Evolutionary conservation across 495 filamentous ascomycete genomes (phyloP).

Genomic region (Penicillium herquei): DNA sequence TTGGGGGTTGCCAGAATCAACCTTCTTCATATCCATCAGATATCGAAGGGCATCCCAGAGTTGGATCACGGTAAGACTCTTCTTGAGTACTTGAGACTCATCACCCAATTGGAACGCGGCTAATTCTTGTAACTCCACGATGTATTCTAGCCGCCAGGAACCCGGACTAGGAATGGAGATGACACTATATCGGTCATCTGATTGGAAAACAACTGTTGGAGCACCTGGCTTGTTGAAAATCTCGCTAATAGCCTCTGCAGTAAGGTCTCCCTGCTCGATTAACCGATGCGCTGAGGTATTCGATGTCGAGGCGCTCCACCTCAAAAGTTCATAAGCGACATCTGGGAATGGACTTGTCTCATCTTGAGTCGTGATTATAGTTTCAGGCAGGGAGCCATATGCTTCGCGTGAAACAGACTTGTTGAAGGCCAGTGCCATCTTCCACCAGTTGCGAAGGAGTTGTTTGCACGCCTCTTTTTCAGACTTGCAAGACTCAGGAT

Average conservation of each 20-base stretch:
- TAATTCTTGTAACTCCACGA: constrained; percentile 22
- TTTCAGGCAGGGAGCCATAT: constrained; percentile 23
- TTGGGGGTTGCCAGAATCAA: constrained; percentile 36
- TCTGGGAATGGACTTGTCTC: constrained; percentile 26
- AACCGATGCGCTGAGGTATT: constrained; percentile 26
- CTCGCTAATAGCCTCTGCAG: constrained; percentile 37
- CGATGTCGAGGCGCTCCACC: constrained; percentile 36
- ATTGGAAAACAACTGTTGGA: constrained; percentile 42
- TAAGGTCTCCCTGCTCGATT: constrained; percentile 17
- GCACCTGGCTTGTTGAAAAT: constrained; percentile 35
- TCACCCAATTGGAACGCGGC: constrained; percentile 22
- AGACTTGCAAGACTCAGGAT: constrained; percentile 92
- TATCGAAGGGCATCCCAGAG: constrained; percentile 45
- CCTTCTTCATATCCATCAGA: constrained; percentile 55
- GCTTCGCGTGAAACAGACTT: constrained; percentile 33
- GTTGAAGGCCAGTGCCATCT: constrained; percentile 36
- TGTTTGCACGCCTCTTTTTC: constrained; percentile 58
- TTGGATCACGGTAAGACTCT: constrained; percentile 27
- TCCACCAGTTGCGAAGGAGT: constrained; percentile 79
- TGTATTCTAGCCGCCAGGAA: constrained; percentile 46
- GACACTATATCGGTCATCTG: constrained; percentile 41
- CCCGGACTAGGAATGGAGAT: constrained; percentile 40
- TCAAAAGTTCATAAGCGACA: constrained; percentile 35
- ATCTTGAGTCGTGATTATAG: constrained; percentile 23
- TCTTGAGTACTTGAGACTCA: constrained; percentile 13